phyloP scores from a whole-genome alignment of 1,284 basidiomycete genomes.

The Nidula niveotomentosa region DNA sequence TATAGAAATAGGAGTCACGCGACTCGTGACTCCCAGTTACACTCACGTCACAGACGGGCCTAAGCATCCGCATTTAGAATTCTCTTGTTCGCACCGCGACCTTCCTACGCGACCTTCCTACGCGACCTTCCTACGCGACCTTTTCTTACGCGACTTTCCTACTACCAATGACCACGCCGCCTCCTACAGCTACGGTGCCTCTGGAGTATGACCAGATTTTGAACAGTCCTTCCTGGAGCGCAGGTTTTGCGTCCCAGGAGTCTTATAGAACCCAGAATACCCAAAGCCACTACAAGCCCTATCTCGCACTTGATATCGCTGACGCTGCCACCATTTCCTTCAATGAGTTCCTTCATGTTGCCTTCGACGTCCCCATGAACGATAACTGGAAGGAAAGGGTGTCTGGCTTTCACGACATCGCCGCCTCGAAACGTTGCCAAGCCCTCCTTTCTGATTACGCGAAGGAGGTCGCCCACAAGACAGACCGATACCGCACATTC shows the following conservation, averaged over 20 bases:
- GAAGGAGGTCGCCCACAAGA: neutral
- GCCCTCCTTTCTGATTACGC: neutral
- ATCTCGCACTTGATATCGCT: neutral
- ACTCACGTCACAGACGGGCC: too few relatives aligned
- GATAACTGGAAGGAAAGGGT: neutral
- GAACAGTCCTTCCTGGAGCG: neutral
- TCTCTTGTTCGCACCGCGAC: too few relatives aligned
- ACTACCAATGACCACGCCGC: too few relatives aligned
- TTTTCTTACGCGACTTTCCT: too few relatives aligned
- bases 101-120: too few relatives aligned
- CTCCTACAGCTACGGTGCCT: too few relatives aligned
- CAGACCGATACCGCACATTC: neutral
- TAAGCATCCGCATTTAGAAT: too few relatives aligned
- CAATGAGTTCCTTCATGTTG: neutral
- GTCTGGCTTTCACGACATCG: neutral
- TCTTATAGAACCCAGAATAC: neutral
- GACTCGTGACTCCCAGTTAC: too few relatives aligned
- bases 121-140: too few relatives aligned
- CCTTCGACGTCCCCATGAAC: neutral
- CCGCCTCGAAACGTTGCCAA: neutral
- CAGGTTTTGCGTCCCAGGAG: neutral
- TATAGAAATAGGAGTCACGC: too few relatives aligned
- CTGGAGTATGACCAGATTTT: too few relatives aligned
- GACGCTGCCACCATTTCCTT: neutral
- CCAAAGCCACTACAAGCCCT: neutral